phyloP scores from a whole-genome alignment of 805 yeast species.

The Hanseniaspora opuntiae region DNA sequence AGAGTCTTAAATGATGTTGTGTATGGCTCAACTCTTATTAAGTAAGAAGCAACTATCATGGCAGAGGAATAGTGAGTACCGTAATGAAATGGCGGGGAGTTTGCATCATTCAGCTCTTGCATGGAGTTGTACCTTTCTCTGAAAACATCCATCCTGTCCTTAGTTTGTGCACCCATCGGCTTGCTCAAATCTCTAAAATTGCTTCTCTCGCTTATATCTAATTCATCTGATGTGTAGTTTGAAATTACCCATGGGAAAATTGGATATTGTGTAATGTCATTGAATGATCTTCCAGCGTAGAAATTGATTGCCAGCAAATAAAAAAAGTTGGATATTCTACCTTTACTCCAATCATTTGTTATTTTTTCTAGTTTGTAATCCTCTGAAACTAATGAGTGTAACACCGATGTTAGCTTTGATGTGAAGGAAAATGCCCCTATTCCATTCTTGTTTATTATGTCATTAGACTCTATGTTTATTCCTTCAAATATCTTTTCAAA shows the following conservation, averaged over 20 bases:
- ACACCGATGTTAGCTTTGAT: constrained; percentile 32
- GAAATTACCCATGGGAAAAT: constrained; percentile 86
- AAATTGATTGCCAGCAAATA: constrained; percentile 71
- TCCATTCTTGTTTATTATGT: constrained; percentile 23
- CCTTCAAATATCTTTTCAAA: constrained; percentile 40
- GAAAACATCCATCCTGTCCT: constrained; percentile 47
- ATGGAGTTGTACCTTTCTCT: constrained; percentile 61
- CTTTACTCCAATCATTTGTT: constrained; percentile 60
- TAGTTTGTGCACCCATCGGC: constrained; percentile 84
- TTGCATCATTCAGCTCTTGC: constrained; percentile 42
- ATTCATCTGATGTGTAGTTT: constrained; percentile 56
- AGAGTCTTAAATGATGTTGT: constrained; percentile 63
- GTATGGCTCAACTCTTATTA: constrained; percentile 67
- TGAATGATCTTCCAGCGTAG: constrained; percentile 76
- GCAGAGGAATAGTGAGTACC: constrained; percentile 92
- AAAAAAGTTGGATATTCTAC: constrained; percentile 71
- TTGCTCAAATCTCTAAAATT: constrained; percentile 63
- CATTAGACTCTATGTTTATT: constrained; percentile 29
- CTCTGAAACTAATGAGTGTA: constrained; percentile 24
- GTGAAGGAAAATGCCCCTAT: constrained; percentile 27
- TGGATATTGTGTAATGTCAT: constrained; percentile 81
- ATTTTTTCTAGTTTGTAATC: constrained; percentile 31
- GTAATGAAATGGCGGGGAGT: constrained; percentile 71
- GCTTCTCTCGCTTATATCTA: constrained; percentile 51
- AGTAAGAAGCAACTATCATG: constrained; percentile 74